Conservation (phyloP, 129 eudicot genomes). For the Helianthus annuus region HanXRQr2.0-SUNRISE NC_035446.2:126232599-126233098, state of each 20-base stretch:
- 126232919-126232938: conserved; percentile 5
- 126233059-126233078: conserved; percentile 7
- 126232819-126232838: background rate
- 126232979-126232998: background rate
- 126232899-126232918: conserved; percentile 12
- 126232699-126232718: conserved; percentile 1
- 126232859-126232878: background rate
- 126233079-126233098: background rate
- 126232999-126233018: conserved; percentile 14
- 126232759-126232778: conserved; percentile 5
- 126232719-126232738: conserved; percentile 13
- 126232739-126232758: background rate
- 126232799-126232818: background rate
- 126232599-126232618: conserved; percentile 35
- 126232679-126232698: conserved; percentile 58
- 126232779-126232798: background rate
- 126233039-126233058: background rate
- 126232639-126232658: conserved; percentile 71
- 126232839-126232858: background rate
- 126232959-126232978: conserved; percentile 2
- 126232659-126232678: conserved; percentile 81
- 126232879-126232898: background rate
- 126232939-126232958: background rate
- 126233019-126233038: background rate
- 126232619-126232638: conserved; percentile 38